Percentiles rank a stretch among this genome's conserved stretches.
These are phyloP conservation scores for Dactylellina leptospora DNA, from an alignment of 2,329 filamentous ascomycete genomes.

Conservation along the genomic window DNA sequence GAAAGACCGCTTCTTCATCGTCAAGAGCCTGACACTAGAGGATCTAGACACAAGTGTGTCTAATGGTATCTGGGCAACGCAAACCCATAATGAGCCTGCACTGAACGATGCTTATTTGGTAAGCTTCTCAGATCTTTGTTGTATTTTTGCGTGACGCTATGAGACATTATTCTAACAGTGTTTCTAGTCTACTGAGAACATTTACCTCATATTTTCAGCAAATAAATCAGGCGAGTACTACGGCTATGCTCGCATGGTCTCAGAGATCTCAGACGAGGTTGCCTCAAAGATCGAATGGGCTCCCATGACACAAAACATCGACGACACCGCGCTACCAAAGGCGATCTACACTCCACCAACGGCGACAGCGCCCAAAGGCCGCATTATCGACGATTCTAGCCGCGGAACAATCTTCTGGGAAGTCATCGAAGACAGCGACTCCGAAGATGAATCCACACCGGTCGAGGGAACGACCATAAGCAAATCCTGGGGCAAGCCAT, in stretches of 20 bases:
- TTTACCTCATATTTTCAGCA: slow-evolving; percentile 92
- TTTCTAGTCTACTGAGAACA: slow-evolving; percentile 75
- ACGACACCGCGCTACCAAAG: slow-evolving; percentile 72
- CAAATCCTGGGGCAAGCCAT: slow-evolving; percentile 88
- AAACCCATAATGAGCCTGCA: slow-evolving; percentile 86
- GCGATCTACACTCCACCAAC: slow-evolving; percentile 82
- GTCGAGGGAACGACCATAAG: slow-evolving; percentile 59
- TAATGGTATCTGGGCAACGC: slow-evolving; percentile 91
- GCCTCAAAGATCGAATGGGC: slow-evolving; percentile 74
- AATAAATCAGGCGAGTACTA: slow-evolving; percentile 98
- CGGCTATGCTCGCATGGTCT: slow-evolving; percentile 90
- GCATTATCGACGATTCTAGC: slow-evolving; percentile 89
- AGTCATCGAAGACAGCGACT: slow-evolving; percentile 68
- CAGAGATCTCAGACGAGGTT: slow-evolving; percentile 80
- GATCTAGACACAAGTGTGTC: slow-evolving; percentile 88
- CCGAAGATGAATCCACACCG: slow-evolving; percentile 63
- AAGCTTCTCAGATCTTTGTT: slow-evolving; percentile 57
- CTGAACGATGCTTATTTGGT: slow-evolving; percentile 86
- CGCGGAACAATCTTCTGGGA: slow-evolving; percentile 99
- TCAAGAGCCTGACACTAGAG: slow-evolving; percentile 91
- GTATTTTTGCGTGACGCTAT: slow-evolving; percentile 20
- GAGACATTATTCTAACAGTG: slow-evolving; percentile 20
- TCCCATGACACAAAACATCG: slow-evolving; percentile 69
- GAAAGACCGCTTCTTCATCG: slow-evolving; percentile 84
- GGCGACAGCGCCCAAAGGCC: slow-evolving; percentile 78